Evolutionary conservation across 2,329 filamentous ascomycete species (phyloP).

Genomic region (Penicillium sp.): DNA sequence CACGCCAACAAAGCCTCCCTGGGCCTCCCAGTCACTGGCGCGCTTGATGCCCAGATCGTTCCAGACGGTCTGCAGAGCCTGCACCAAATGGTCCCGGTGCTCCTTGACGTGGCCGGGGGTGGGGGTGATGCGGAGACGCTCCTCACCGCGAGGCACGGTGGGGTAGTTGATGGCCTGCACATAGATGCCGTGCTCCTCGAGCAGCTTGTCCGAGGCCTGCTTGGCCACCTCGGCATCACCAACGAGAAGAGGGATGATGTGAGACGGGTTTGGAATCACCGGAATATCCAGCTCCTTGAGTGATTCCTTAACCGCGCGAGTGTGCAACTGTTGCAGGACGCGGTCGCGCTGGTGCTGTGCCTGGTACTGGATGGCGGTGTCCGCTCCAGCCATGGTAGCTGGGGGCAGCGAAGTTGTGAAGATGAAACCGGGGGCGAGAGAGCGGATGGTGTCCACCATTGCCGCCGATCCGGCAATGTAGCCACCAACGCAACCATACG

Average conservation of each 20-base stretch:
- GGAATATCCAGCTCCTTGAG: conserved; percentile 74
- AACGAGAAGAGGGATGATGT: conserved; percentile 89
- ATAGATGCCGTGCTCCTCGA: conserved; percentile 86
- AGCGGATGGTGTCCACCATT: conserved; percentile 86
- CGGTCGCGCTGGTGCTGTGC: conserved; percentile 76
- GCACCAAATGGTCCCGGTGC: conserved; percentile 75
- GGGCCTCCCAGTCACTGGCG: conserved; percentile 78
- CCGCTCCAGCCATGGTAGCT: conserved; percentile 90
- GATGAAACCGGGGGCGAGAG: conserved; percentile 92
- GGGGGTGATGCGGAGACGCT: conserved; percentile 88
- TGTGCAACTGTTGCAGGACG: conserved; percentile 88
- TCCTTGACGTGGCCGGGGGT: conserved; percentile 83
- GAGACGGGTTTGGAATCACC: conserved; percentile 93
- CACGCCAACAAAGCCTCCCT: conserved; percentile 91
- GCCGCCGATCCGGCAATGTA: conserved; percentile 87
- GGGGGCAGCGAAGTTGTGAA: conserved; percentile 96
- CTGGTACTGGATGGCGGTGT: conserved; percentile 88
- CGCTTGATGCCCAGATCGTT: conserved; percentile 79
- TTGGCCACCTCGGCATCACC: conserved; percentile 90
- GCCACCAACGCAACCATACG: conserved; percentile 92
- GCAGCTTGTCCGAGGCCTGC: conserved; percentile 79
- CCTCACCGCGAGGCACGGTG: conserved; percentile 91
- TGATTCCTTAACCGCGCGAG: conserved; percentile 81
- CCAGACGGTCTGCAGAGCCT: conserved; percentile 82
- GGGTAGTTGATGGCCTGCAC: conserved; percentile 99